These are phyloP conservation scores for Akebia trifoliata DNA, from an alignment of 164 flowering plant genomes.

Conservation along the genomic window DNA sequence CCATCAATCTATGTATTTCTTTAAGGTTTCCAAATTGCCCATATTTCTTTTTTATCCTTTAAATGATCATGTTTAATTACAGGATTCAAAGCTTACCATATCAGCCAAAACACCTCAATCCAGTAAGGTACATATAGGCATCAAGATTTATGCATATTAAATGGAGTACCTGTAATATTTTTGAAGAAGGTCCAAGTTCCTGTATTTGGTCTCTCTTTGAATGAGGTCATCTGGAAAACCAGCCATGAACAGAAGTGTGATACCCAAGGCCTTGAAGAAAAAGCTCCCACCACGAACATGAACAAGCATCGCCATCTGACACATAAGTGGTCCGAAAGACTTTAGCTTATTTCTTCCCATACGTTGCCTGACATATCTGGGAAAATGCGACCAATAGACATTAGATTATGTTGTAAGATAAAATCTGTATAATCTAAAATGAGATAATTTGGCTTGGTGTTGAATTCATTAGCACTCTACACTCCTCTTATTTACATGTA, in stretches of 20 bases:
- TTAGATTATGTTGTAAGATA: slow-evolving; percentile 3
- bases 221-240: slow-evolving; percentile 52
- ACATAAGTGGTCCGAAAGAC: slow-evolving; percentile 52
- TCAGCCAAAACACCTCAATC: too few species aligned
- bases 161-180: slow-evolving; percentile 45
- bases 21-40: too few species aligned
- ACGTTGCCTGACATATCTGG: slow-evolving; percentile 60
- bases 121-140: too few species aligned
- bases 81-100: too few species aligned
- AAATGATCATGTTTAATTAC: too few species aligned
- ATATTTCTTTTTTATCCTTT: too few species aligned
- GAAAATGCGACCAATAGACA: slow-evolving; percentile 2
- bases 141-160: too few species aligned
- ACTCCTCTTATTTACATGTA: background rate
- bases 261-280: slow-evolving; percentile 66
- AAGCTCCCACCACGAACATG: slow-evolving; percentile 55
- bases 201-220: slow-evolving; percentile 51
- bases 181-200: slow-evolving; percentile 55
- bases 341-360: slow-evolving; percentile 66
- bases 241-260: slow-evolving; percentile 62
- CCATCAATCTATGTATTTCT: too few species aligned
- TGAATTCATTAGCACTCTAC: background rate
- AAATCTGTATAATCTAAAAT: background rate
- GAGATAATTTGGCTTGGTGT: background rate
- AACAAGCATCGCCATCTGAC: slow-evolving; percentile 47